Percentiles rank a stretch among this genome's conserved stretches.
These are phyloP conservation scores for Cytospora schulzeri DNA, from an alignment of 2,329 filamentous ascomycete genomes.

Conservation along the genomic window DNA sequence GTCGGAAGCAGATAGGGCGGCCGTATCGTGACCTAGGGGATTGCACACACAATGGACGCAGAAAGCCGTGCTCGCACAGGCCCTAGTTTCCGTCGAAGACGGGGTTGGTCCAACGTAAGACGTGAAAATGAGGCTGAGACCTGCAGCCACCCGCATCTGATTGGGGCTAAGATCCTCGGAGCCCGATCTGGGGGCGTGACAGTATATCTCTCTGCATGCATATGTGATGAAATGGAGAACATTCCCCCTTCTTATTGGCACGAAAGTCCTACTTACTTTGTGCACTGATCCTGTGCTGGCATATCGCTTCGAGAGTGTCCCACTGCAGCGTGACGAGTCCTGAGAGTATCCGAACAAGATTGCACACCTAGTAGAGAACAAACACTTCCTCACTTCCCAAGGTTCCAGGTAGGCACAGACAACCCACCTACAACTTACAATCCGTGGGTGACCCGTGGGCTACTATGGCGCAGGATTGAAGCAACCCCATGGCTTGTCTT, in stretches of 20 bases:
- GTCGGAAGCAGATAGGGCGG: background rate
- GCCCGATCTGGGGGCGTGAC: background rate
- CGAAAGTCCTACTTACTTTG: background rate
- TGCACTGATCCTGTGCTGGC: background rate
- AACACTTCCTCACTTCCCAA: too few species aligned
- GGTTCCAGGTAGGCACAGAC: too few species aligned
- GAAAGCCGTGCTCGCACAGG: background rate
- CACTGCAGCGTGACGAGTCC: background rate
- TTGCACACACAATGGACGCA: background rate
- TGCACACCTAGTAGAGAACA: background rate
- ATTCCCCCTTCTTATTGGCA: background rate
- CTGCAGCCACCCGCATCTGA: conserved; percentile 4
- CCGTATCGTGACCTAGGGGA: background rate
- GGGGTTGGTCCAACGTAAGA: background rate
- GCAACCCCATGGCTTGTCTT: too few species aligned
- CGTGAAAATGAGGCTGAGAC: conserved; percentile 17
- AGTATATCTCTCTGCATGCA: conserved; percentile 11
- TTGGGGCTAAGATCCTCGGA: conserved; percentile 2
- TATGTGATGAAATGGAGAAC: background rate
- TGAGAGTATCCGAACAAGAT: background rate
- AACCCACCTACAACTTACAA: too few species aligned
- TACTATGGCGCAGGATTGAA: too few species aligned
- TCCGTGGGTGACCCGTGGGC: too few species aligned
- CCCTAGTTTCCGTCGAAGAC: background rate
- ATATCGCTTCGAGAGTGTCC: background rate